Evolutionary conservation across 495 filamentous ascomycete species (phyloP).

Genomic region (Penicillium cosmopolitanum): DNA sequence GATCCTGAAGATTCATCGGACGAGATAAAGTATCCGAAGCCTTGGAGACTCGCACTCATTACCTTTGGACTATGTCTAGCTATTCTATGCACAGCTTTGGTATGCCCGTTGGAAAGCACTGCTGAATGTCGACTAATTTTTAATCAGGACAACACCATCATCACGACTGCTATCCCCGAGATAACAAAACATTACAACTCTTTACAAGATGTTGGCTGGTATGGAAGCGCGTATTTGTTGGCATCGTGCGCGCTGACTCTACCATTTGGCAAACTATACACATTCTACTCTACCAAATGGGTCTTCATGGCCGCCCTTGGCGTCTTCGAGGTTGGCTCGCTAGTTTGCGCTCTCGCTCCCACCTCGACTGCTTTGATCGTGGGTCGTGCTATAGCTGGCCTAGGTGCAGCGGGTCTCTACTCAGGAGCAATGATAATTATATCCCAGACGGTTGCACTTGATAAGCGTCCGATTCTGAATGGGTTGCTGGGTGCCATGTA

Average conservation of each 20-base stretch:
- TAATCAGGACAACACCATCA: neutral
- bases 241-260: conserved; percentile 19
- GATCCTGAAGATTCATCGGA: too few relatives aligned
- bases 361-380: conserved; percentile 28
- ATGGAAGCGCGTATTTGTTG: conserved; percentile 11
- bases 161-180: neutral
- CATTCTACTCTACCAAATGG: neutral
- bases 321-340: neutral
- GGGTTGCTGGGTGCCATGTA: neutral
- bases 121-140: too few relatives aligned
- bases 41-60: too few relatives aligned
- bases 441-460: conserved; percentile 42
- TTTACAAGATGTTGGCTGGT: neutral
- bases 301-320: neutral
- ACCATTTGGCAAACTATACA: conserved; percentile 12
- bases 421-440: conserved; percentile 40
- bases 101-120: too few relatives aligned
- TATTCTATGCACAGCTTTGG: too few relatives aligned
- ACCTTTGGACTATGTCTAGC: too few relatives aligned
- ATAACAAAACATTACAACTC: neutral
- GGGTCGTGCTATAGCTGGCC: conserved; percentile 30
- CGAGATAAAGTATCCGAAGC: too few relatives aligned
- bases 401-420: conserved; percentile 26
- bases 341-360: conserved; percentile 1
- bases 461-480: conserved; percentile 33